phyloP scores from a whole-genome alignment of 139 green algal genomes.

The Haematococcus lacustris region DNA sequence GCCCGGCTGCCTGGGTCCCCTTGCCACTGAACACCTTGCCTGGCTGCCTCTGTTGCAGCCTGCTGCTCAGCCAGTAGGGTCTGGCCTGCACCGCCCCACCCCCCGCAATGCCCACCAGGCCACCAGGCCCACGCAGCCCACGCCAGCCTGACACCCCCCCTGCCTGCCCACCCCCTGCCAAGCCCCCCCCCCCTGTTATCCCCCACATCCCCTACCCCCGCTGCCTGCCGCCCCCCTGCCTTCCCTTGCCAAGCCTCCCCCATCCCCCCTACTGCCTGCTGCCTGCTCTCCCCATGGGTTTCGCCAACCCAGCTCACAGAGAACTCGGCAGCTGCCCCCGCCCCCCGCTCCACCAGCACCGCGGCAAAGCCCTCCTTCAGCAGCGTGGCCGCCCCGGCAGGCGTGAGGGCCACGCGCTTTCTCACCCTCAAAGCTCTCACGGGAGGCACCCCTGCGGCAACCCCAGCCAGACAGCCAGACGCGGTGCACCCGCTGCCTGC shows the following conservation, averaged over 20 bases:
- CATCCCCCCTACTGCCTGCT: not conserved
- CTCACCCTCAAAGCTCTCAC: constrained; percentile 41
- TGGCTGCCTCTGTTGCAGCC: too few species aligned
- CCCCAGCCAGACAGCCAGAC: too few species aligned
- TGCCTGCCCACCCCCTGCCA: too few species aligned
- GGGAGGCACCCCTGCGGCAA: constrained; percentile 68
- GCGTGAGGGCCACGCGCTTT: constrained; percentile 65
- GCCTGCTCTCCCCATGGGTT: not conserved
- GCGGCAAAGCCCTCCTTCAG: constrained; percentile 66
- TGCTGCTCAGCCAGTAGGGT: too few species aligned
- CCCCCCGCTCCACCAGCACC: constrained; percentile 59
- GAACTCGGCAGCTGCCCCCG: constrained; percentile 58
- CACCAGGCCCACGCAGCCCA: constrained; percentile 32
- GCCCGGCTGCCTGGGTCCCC: too few species aligned
- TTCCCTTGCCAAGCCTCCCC: too few species aligned
- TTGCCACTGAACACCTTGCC: too few species aligned
- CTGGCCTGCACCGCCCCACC: too few species aligned
- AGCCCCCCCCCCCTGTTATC: too few species aligned
- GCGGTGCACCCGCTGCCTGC: too few species aligned
- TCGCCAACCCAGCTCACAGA: constrained; percentile 24
- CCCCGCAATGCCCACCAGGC: constrained; percentile 57
- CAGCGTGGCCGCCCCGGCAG: constrained; percentile 44
- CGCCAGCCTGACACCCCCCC: constrained; percentile 68
- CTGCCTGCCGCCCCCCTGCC: too few species aligned
- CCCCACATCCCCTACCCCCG: too few species aligned